Base-by-base conservation (phyloP, 306 rosid species). In the Vachellia collinsii region DNA sequence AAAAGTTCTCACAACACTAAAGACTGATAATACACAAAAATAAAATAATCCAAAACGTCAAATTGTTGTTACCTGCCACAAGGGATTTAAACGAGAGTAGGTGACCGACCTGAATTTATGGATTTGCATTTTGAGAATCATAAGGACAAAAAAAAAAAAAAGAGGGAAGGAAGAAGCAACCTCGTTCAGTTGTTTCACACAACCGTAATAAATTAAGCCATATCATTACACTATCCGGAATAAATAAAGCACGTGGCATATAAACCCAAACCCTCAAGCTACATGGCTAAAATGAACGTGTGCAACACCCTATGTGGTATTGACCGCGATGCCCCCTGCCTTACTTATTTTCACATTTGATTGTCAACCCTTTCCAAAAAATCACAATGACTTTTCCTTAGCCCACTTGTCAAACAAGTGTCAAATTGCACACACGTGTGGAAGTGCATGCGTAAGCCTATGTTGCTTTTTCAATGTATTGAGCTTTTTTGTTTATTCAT, bases 101-200 rank as follows among this genome's bases (percentile, higher is more conserved):
- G 71, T 66, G 71, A 66, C 71, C 71, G 71, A 66, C 71, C 71
- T 19, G 71, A 66, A 66, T 17, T 8, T 38, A n/a, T 38, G 71
- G 5, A 7, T 17, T 8, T 4, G 46, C 13, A 37, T 66, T 66
- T 66, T 66, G 25, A 66, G 17, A 8, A 16, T 7, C 17, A n/a
- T 29, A 29, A 29, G 34, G 7, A 7, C 4, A 7, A 9, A 3
- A 56, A 56, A 56, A n/a, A 5, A 25, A 34, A n/a, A n/a, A n/a
- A n/a, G n/a, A n/a, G n/a, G n/a, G n/a, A n/a, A n/a, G n/a, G n/a
- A n/a, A n/a, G n/a, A n/a, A n/a, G n/a, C n/a, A n/a, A n/a, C 1
- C 70, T 16, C 16, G 7, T 53, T 6, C 71, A 4, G 2, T 14
- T 64, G 70, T 37, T 65, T 38, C 25, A 34, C 46, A 17, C 42